Evolutionary conservation across 2,329 filamentous ascomycete species (phyloP), one percentile per base, ranked within the genome.

Genomic region (Polychaeton citri): DNA sequence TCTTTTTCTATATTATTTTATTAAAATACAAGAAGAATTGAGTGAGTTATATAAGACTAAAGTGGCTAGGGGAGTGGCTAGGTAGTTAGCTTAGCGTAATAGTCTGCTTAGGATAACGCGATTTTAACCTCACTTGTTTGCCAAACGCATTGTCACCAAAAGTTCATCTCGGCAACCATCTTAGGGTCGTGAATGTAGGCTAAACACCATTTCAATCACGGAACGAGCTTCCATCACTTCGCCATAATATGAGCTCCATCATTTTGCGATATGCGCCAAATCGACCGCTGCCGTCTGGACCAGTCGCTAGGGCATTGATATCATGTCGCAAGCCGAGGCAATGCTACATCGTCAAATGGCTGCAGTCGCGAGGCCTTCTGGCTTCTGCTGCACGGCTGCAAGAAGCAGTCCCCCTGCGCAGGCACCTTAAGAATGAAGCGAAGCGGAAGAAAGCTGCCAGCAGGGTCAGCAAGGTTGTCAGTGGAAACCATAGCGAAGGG

Each of bases 371-470:
- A 30, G 41, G 42, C 16, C 32, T 54, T 5, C 40, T 45, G 13
- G 48, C 40, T 19, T 33, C 46, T 6, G 30, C 38, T 10, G 19
- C 40, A 7, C 35, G 17, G 5, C 34, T 33, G n/a, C 47, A 49
- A 32, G 48, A 52, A 31, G 40, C 49, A 2, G 46, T 58, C 5
- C 55, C 59, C 3, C 46, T 61, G 4, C 52, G 59, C 19, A 61
- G 61, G 42, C 59, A 59, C 37, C 43, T 62, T 21, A 62, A 62
- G 45, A 58, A 61, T 39, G 55, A 62, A 44, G 56, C 55, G 16
- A 61, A 60, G 38, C 45, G 41, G 17, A 51, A 48, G 31, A 54
- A 53, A 33, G 45, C 41, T 13, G 38, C 40, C 37, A 42, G 42
- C 15, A 49, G 49, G 43, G 36, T 17, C 34, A 28, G 3, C 28